Conservation (phyloP, 2,329 filamentous ascomycete genomes). For the Diaporthe ilicicola region DNA sequence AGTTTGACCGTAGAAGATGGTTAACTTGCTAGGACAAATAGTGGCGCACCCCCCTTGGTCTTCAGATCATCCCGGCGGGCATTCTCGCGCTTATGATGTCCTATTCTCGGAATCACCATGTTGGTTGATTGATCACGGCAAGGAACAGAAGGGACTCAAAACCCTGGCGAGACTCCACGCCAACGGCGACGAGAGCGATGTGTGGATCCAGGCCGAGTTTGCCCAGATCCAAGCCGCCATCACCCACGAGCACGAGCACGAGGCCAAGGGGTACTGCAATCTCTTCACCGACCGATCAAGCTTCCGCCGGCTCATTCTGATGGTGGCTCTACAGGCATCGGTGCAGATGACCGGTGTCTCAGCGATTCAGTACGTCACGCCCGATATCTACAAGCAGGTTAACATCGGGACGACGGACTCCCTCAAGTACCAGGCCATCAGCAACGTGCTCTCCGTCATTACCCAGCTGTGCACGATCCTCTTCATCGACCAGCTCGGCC, state of each 20-base stretch:
- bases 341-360: constrained; percentile 25
- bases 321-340: constrained; percentile 8
- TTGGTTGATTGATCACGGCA: constrained; percentile 23
- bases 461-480: neutral
- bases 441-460: constrained; percentile 13
- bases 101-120: constrained; percentile 23
- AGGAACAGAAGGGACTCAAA: neutral
- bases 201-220: constrained; percentile 16
- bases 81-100: constrained; percentile 13
- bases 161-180: constrained; percentile 16
- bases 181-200: constrained; percentile 16
- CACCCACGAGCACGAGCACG: constrained; percentile 16
- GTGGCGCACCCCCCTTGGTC: constrained; percentile 27
- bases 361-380: constrained; percentile 24
- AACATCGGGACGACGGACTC: constrained; percentile 3
- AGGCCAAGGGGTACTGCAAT: neutral
- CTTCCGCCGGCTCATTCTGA: constrained; percentile 9
- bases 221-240: constrained; percentile 17
- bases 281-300: constrained; percentile 13
- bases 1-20: too few species aligned
- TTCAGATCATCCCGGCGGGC: constrained; percentile 22
- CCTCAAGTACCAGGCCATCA: constrained; percentile 20
- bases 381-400: constrained; percentile 20
- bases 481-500: constrained; percentile 21
- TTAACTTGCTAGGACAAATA: too few species aligned